phyloP scores from a whole-genome alignment of 257 asterid genomes.

The Buddleja alternifolia region DNA sequence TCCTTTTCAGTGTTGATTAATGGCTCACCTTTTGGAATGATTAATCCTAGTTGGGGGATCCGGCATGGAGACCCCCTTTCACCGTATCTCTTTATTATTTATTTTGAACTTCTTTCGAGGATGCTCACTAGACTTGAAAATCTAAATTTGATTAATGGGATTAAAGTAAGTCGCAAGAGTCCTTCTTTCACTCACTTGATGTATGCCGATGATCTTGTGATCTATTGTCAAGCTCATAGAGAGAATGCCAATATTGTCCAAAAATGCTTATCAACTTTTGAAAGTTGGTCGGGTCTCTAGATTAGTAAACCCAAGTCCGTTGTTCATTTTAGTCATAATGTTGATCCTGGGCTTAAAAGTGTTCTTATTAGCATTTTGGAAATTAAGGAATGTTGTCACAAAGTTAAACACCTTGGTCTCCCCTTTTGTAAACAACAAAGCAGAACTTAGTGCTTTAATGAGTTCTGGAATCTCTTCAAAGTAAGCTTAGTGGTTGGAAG shows the following conservation, averaged over 20 bases:
- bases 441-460: neutral
- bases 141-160: neutral
- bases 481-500: neutral
- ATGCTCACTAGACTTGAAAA: neutral
- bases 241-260: neutral
- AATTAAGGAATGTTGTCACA: neutral
- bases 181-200: neutral
- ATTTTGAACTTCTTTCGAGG: neutral
- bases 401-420: neutral
- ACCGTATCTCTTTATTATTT: neutral
- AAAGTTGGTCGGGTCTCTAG: neutral
- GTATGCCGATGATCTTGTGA: neutral
- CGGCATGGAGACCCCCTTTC: neutral
- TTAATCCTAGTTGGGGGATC: neutral
- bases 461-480: neutral
- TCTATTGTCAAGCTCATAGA: neutral
- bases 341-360: neutral
- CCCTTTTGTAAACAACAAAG: neutral
- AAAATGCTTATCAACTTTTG: neutral
- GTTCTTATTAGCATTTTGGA: neutral
- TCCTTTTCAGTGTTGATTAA: neutral
- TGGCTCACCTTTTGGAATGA: neutral
- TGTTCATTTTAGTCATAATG: neutral
- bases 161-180: neutral
- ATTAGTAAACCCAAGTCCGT: no score